Evolutionary conservation across 1,284 basidiomycete genomes (phyloP).

Genomic region (Trichosporon coremiiforme): DNA sequence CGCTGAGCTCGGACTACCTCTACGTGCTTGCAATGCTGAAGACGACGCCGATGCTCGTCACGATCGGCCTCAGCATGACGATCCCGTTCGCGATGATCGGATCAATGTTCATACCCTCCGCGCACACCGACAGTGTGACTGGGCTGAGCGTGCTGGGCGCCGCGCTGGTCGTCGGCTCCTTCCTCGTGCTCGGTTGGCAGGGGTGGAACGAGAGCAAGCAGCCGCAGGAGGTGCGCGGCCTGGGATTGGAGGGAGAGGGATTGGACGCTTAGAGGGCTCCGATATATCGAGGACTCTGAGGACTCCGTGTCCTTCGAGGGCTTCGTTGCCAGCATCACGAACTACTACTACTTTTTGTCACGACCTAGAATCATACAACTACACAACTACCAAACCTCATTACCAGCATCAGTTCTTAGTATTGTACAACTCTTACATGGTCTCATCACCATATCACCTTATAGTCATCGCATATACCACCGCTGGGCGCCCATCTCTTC

Average conservation of each 20-base stretch:
- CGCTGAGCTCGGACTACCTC: conserved; percentile 78
- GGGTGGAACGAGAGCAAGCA: conserved; percentile 43
- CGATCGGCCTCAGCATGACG: conserved; percentile 90
- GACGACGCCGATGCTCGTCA: conserved; percentile 84
- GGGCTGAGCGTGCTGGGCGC: conserved; percentile 64
- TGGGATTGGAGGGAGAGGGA: not conserved
- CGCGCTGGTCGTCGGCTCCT: conserved; percentile 62
- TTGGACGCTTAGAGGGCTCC: not conserved
- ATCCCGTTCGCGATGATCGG: conserved; percentile 63
- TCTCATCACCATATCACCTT: conserved; percentile 18
- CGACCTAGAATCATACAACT: conserved; percentile 14
- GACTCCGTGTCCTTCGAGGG: not conserved
- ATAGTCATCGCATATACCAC: conserved; percentile 17
- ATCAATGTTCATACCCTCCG: conserved; percentile 47
- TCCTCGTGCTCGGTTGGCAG: conserved; percentile 55
- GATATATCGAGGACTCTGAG: too few species aligned
- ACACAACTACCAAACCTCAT: not conserved
- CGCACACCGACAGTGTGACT: conserved; percentile 57
- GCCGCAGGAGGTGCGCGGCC: conserved; percentile 4
- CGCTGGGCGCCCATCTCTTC: conserved; percentile 2
- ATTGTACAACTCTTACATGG: conserved; percentile 9
- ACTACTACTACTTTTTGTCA: not conserved
- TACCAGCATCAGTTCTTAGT: not conserved
- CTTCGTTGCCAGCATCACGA: not conserved
- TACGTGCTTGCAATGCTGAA: conserved; percentile 92